A percentile compares a stretch with the other conserved stretches of the same genome.
These are phyloP conservation scores for Botrytis byssoidea DNA, from an alignment of 2,329 filamentous ascomycete species.

Conservation along the genomic window DNA sequence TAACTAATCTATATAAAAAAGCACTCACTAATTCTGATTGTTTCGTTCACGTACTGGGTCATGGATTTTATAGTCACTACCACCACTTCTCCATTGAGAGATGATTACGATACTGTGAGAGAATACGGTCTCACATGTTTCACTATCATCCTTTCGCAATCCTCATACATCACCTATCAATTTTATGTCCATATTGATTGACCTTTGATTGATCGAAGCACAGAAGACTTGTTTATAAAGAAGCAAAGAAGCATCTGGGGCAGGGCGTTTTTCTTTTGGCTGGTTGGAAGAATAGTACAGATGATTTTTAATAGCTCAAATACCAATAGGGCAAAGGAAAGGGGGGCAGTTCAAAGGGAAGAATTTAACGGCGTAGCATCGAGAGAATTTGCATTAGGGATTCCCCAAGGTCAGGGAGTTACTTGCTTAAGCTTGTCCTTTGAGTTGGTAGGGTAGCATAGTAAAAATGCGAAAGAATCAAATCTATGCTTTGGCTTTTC, in stretches of 20 bases:
- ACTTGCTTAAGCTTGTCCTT: constrained; percentile 4
- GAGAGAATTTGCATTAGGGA: constrained; percentile 12
- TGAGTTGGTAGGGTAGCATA: constrained; percentile 13
- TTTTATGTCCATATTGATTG: constrained; percentile 13
- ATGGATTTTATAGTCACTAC: background rate
- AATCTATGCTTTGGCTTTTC: background rate
- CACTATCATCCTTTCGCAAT: background rate
- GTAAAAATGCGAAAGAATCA: background rate
- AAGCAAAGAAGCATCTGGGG: constrained; percentile 12
- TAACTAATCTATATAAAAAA: background rate
- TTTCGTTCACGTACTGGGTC: background rate
- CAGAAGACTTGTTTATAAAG: constrained; percentile 14
- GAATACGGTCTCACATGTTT: background rate
- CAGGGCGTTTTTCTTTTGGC: constrained; percentile 10
- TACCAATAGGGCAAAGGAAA: background rate
- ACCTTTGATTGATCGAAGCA: background rate
- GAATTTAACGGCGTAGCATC: constrained; percentile 9
- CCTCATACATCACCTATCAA: background rate
- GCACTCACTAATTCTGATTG: background rate
- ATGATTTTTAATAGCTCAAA: constrained; percentile 4
- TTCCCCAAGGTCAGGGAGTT: constrained; percentile 14
- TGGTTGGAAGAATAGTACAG: constrained; percentile 9
- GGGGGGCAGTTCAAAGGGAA: constrained; percentile 2
- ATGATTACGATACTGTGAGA: background rate
- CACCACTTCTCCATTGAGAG: background rate